phyloP scores from a whole-genome alignment of 1,284 basidiomycete species.

The Cryptococcus amylolentus region DNA sequence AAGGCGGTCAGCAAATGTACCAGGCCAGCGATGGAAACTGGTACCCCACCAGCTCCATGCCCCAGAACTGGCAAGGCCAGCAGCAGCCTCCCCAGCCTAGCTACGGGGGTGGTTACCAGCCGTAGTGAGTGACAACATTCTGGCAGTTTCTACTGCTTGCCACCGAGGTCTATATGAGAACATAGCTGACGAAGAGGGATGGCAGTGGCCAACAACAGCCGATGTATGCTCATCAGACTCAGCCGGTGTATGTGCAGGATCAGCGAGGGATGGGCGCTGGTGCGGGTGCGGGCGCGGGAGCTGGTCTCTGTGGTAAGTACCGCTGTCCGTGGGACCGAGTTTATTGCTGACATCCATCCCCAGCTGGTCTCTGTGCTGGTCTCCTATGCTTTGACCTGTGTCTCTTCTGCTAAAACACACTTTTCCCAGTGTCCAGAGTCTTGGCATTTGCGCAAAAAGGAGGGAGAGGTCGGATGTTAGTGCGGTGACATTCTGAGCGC shows the following conservation, averaged over 20 bases:
- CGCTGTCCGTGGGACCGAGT: too few species aligned
- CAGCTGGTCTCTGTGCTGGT: slow-evolving; percentile 21
- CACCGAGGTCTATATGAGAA: background rate
- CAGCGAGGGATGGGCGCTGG: slow-evolving; percentile 3
- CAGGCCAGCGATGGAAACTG: slow-evolving; percentile 27
- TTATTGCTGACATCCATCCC: background rate
- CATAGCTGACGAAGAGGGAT: background rate
- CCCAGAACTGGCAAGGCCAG: slow-evolving; percentile 12
- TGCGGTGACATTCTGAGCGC: too few species aligned
- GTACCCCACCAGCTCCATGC: slow-evolving; percentile 19
- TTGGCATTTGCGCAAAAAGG: too few species aligned
- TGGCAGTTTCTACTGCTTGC: background rate
- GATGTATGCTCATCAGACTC: slow-evolving; percentile 8
- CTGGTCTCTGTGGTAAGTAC: slow-evolving; percentile 15
- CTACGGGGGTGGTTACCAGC: slow-evolving; percentile 5
- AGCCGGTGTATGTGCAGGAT: slow-evolving; percentile 15
- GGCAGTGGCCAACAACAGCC: slow-evolving; percentile 16
- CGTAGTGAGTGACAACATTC: slow-evolving; percentile 10
- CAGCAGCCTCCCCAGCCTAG: slow-evolving; percentile 10
- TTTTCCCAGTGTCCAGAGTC: too few species aligned
- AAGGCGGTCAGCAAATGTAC: slow-evolving; percentile 19
- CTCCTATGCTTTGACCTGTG: slow-evolving; percentile 24
- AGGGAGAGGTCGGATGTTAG: too few species aligned
- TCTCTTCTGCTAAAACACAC: slow-evolving; percentile 7
- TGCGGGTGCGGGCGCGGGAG: slow-evolving; percentile 10